Conservation (phyloP, 805 yeast genomes). For the Sungouiella thailandica region DNA sequence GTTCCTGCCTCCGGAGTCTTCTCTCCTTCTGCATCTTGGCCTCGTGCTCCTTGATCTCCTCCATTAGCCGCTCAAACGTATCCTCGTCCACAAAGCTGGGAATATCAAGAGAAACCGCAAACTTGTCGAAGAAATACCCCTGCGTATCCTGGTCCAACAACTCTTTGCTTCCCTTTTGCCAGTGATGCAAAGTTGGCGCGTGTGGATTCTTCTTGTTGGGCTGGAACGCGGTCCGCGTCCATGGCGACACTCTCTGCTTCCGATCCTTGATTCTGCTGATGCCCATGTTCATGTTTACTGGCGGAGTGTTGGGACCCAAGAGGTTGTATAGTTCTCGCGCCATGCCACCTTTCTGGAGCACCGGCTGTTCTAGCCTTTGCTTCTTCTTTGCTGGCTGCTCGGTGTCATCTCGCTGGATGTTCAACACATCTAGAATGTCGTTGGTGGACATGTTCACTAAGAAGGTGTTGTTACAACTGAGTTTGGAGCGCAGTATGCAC, state of each 20-base stretch:
- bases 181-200: conserved; percentile 54
- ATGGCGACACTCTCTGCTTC: conserved; percentile 69
- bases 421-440: conserved; percentile 74
- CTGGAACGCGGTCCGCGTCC: conserved; percentile 67
- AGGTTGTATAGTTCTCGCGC: conserved; percentile 85
- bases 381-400: conserved; percentile 40
- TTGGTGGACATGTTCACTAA: conserved; percentile 31
- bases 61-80: conserved; percentile 52
- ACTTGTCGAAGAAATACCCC: conserved; percentile 70
- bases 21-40: conserved; percentile 2
- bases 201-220: conserved; percentile 46
- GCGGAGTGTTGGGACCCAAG: conserved; percentile 89
- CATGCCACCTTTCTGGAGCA: conserved; percentile 53
- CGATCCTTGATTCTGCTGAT: conserved; percentile 55
- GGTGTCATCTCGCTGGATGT: conserved; percentile 49
- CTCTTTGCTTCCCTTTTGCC: conserved; percentile 76
- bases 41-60: conserved; percentile 30
- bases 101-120: conserved; percentile 60
- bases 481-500: too few relatives aligned
- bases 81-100: conserved; percentile 61
- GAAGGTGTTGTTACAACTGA: too few relatives aligned
- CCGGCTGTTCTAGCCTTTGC: conserved; percentile 21
- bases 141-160: conserved; percentile 28
- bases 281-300: conserved; percentile 39
- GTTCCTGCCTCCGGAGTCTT: conserved; percentile 5